Evolutionary conservation across 169 alveolate genomes (phyloP).

Genomic region (Ichthyophthirius multifiliis): DNA sequence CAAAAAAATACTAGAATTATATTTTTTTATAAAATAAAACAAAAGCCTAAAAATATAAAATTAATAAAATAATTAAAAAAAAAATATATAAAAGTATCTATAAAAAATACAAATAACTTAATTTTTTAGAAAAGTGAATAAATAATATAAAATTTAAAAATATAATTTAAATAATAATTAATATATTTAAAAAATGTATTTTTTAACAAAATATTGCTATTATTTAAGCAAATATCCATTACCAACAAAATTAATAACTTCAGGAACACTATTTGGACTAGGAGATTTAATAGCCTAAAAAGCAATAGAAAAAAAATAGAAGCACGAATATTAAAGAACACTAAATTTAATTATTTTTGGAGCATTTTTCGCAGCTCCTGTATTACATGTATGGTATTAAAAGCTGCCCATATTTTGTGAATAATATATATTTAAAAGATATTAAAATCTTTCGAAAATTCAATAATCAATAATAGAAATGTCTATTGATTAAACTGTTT

Average conservation of each 20-base stretch:
- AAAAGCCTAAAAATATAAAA: too few relatives aligned
- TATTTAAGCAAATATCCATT: not conserved
- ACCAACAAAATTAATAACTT: not conserved
- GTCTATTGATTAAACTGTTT: constrained; percentile 37
- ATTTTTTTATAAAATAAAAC: too few relatives aligned
- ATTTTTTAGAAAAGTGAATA: too few relatives aligned
- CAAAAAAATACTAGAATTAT: too few relatives aligned
- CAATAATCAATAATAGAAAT: not conserved
- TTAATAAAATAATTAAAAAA: too few relatives aligned
- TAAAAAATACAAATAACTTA: too few relatives aligned
- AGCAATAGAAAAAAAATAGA: not conserved
- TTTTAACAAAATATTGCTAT: not conserved
- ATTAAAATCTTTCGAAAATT: not conserved
- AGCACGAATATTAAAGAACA: not conserved
- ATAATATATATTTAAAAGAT: not conserved
- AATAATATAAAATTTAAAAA: too few relatives aligned
- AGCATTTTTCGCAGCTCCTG: not conserved
- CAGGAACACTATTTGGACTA: not conserved
- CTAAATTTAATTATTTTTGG: not conserved
- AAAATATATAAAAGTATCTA: too few relatives aligned
- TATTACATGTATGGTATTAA: not conserved
- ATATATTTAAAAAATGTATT: not conserved
- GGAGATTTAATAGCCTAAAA: not conserved
- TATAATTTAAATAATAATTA: too few relatives aligned
- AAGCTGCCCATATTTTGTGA: not conserved